Percentiles rank a stretch among this genome's conserved stretches.
Evolutionary conservation across 257 asterid species (phyloP).

Genomic region (Lavandula angustifolia): DNA sequence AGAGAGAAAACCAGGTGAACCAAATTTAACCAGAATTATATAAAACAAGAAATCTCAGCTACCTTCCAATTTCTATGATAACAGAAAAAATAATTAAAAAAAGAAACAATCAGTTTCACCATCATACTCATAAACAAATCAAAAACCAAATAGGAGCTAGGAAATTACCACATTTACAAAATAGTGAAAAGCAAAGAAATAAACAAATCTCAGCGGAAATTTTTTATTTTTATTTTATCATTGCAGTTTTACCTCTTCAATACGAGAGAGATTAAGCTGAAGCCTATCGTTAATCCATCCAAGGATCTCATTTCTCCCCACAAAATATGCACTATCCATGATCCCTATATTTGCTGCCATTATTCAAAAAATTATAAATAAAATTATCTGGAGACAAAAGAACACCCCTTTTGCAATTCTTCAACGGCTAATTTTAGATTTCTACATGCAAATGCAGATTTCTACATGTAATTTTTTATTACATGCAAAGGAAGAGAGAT

Average conservation of each 20-base stretch:
- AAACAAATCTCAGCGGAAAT: constrained; percentile 19
- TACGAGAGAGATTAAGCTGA: constrained; percentile 77
- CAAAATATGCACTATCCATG: constrained; percentile 94
- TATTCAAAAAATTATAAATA: neutral
- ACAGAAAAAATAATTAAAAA: neutral
- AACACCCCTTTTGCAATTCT: constrained; percentile 20
- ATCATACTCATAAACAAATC: constrained; percentile 8
- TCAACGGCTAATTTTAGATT: constrained; percentile 25
- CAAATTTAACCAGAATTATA: constrained; percentile 18
- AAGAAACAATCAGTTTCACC: neutral
- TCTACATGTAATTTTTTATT: constrained; percentile 29
- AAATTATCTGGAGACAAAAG: constrained; percentile 21
- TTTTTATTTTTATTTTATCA: neutral
- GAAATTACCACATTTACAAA: constrained; percentile 16
- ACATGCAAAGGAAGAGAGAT: constrained; percentile 13
- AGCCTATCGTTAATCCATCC: constrained; percentile 85
- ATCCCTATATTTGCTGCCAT: constrained; percentile 93
- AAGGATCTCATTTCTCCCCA: constrained; percentile 92
- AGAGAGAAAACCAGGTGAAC: neutral
- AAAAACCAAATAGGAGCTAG: neutral
- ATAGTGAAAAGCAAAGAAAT: neutral
- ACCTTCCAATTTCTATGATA: neutral
- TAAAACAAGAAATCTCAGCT: neutral
- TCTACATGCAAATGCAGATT: constrained; percentile 29
- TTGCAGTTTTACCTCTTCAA: constrained; percentile 67